Evolutionary conservation across 2,329 filamentous ascomycete species (phyloP), one percentile per base, ranked within the genome.

Genomic region (Fusarium sp.): DNA sequence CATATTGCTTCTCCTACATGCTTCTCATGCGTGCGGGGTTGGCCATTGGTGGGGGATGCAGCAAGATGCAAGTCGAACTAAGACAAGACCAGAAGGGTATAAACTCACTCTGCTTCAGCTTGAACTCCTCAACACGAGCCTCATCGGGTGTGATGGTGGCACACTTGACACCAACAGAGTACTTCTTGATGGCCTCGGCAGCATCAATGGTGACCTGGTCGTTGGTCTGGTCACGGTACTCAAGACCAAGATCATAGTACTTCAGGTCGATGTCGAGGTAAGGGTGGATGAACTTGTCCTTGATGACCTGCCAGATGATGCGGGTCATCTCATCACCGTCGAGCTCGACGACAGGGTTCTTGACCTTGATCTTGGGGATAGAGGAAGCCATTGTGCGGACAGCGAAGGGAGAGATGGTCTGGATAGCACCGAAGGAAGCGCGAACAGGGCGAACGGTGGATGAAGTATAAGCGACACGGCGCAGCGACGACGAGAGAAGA

Each of bases 281-380:
- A 58, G 95, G 95, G 84, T 91, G 87, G 83, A 98, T 98, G 86
- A 98, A 95, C 88, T 97, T 97, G 85, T 98, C 93, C 89, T 98
- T 98, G 89, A 99, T 99, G 82, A 93, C 91, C 86, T 98, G 87
- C 96, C 96, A 99, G 86, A 99, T 99, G 81, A 99, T 95, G 77
- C 96, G 89, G 76, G 96, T 99, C 96, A 98, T 98, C 91, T 94
- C 90, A 76, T 92, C 90, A 78, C 95, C 95, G 81, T 98, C 95
- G 77, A 98, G 89, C 86, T 98, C 96, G 81, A 99, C 96, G 80
- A 99, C 91, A 72, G 96, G 96, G 84, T 97, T 98, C 90, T 97
- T 95, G 86, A 99, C 96, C 89, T 97, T 96, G 88, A 98, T 98
- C 91, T 98, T 99, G 78, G 88, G 85, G 63, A 49, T 43, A 75